Conservation (phyloP, 176 grass and related monocot genomes). For the Bothriochloa decipiens region DNA sequence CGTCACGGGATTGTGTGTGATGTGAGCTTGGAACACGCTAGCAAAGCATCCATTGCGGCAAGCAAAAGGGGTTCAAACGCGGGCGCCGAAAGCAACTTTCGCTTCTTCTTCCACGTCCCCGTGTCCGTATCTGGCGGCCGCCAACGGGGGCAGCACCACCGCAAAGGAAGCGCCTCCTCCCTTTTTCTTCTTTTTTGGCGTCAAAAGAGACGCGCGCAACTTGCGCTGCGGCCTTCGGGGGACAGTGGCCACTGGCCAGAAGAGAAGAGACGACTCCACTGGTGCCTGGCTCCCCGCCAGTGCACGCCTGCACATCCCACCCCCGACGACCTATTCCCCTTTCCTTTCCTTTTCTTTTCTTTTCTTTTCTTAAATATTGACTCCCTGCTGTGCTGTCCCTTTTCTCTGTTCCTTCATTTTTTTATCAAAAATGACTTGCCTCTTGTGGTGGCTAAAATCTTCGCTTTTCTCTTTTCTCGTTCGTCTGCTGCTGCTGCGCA, state of each 20-base stretch:
- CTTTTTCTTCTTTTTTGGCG: background rate
- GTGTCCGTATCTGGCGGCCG: background rate
- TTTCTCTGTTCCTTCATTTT: no score
- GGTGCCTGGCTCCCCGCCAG: no score
- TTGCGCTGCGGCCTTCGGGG: background rate
- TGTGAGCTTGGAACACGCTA: background rate
- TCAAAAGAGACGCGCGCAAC: background rate
- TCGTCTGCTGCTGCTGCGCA: no score
- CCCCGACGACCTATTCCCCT: no score
- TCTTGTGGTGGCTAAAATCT: no score
- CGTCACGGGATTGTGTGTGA: background rate
- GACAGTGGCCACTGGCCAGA: background rate
- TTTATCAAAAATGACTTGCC: no score
- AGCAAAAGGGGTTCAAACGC: background rate
- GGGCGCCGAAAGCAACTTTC: slow-evolving; percentile 12
- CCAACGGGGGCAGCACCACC: background rate
- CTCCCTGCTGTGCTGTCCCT: no score
- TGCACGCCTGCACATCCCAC: background rate
- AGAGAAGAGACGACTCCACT: background rate
- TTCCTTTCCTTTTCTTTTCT: no score
- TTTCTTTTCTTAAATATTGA: no score
- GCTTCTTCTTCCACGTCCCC: background rate
- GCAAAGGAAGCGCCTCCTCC: background rate
- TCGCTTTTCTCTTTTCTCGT: no score
- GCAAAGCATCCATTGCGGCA: background rate